phyloP scores from a whole-genome alignment of 139 green algal genomes.

The Ulvella scutata region DNA sequence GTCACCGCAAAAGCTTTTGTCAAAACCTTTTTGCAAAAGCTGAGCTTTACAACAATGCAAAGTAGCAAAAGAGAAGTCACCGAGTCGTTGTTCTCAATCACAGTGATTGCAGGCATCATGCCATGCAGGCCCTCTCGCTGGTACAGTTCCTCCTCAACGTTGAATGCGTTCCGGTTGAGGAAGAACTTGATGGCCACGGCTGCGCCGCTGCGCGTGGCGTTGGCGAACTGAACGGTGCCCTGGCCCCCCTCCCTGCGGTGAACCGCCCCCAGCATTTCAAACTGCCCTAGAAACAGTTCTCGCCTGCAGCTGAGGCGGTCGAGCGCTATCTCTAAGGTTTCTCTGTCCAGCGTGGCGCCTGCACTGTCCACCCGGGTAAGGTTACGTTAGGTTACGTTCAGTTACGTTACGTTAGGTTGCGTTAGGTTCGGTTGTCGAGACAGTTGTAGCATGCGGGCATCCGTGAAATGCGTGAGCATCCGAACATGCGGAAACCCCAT shows the following conservation, averaged over 20 bases:
- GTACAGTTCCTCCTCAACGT: not conserved
- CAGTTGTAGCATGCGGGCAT: too few relatives aligned
- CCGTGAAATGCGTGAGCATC: too few relatives aligned
- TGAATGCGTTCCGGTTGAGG: constrained; percentile 1
- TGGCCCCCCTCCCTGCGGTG: not conserved
- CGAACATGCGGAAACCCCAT: too few relatives aligned
- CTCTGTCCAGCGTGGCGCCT: not conserved
- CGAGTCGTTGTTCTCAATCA: not conserved
- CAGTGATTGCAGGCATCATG: not conserved
- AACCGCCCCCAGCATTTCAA: not conserved
- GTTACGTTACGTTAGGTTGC: too few relatives aligned
- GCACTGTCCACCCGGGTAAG: too few relatives aligned
- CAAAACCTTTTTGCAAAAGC: too few relatives aligned
- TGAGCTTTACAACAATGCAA: too few relatives aligned
- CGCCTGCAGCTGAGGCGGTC: not conserved
- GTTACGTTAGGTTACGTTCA: too few relatives aligned
- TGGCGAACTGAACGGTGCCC: not conserved
- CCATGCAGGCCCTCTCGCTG: not conserved
- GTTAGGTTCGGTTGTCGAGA: too few relatives aligned
- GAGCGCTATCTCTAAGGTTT: not conserved
- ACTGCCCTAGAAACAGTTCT: not conserved
- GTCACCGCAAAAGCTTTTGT: too few relatives aligned
- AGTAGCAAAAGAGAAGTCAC: too few relatives aligned
- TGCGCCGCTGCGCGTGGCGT: not conserved
- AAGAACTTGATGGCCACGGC: not conserved